Evolutionary conservation across 257 asterid genomes (phyloP).

Genomic region (Solanum etuberosum): DNA sequence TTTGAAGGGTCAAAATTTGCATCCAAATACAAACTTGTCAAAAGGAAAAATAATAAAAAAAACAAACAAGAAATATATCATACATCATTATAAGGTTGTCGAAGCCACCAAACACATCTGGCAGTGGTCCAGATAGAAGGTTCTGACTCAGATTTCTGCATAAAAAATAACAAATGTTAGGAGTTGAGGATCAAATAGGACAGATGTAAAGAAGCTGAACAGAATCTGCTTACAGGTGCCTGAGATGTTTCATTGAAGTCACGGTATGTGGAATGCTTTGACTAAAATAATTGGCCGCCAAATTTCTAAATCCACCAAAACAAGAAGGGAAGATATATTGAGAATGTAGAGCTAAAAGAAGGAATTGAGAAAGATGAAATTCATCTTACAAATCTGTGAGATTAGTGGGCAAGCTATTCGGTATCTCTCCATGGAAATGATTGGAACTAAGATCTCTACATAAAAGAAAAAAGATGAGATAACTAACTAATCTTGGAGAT

Average conservation of each 20-base stretch:
- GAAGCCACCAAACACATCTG: slow-evolving; percentile 60
- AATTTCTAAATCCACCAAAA: slow-evolving; percentile 42
- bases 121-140: slow-evolving; percentile 53
- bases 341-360: not conserved
- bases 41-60: no score
- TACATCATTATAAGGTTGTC: slow-evolving; percentile 59
- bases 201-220: not conserved
- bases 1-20: not conserved
- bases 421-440: slow-evolving; percentile 52
- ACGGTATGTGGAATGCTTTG: slow-evolving; percentile 57
- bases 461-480: slow-evolving; percentile 1
- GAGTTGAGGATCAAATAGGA: slow-evolving; percentile 1
- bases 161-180: not conserved
- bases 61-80: not conserved
- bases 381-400: slow-evolving; percentile 59
- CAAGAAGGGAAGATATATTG: not conserved
- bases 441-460: slow-evolving; percentile 78
- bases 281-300: slow-evolving; percentile 56
- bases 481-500: not conserved
- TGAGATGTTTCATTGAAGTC: slow-evolving; percentile 50
- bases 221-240: slow-evolving; percentile 55
- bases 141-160: slow-evolving; percentile 86
- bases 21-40: not conserved
- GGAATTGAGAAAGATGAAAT: not conserved
- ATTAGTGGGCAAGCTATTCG: slow-evolving; percentile 57